phyloP scores from a whole-genome alignment of 129 eudicot genomes.

The Cynara cardunculus region DNA sequence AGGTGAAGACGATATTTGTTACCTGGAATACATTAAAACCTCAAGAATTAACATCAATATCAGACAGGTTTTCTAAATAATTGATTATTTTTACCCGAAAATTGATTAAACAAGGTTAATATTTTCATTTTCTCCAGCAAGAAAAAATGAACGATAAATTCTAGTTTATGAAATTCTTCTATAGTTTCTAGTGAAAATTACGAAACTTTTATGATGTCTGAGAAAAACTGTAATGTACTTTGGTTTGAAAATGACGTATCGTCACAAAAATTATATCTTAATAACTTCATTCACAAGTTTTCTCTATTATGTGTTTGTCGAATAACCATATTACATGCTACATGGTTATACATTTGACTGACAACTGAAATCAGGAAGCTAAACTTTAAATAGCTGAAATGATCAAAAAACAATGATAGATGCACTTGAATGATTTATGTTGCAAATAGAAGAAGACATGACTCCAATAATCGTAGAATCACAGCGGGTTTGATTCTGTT shows the following conservation, averaged over 20 bases:
- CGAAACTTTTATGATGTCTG: not conserved
- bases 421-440: too few relatives aligned
- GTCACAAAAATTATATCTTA: too few relatives aligned
- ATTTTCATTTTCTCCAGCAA: not conserved
- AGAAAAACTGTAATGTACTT: not conserved
- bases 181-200: too few relatives aligned
- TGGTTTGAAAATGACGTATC: not conserved
- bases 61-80: conserved; percentile 74
- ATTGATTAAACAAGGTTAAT: not conserved
- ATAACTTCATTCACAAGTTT: not conserved
- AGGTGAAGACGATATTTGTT: conserved; percentile 42
- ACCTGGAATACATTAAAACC: conserved; percentile 69
- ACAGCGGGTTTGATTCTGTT: too few relatives aligned
- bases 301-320: too few relatives aligned
- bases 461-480: too few relatives aligned
- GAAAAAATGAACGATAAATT: not conserved
- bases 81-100: not conserved
- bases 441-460: too few relatives aligned
- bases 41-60: conserved; percentile 98
- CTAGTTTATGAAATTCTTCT: not conserved
- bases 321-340: too few relatives aligned
- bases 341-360: too few relatives aligned
- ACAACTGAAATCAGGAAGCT: too few relatives aligned
- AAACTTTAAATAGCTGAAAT: too few relatives aligned
- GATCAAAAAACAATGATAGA: too few relatives aligned